Conservation (phyloP, 2,329 filamentous ascomycete species). For the Uncinocarpus reesii region DNA sequence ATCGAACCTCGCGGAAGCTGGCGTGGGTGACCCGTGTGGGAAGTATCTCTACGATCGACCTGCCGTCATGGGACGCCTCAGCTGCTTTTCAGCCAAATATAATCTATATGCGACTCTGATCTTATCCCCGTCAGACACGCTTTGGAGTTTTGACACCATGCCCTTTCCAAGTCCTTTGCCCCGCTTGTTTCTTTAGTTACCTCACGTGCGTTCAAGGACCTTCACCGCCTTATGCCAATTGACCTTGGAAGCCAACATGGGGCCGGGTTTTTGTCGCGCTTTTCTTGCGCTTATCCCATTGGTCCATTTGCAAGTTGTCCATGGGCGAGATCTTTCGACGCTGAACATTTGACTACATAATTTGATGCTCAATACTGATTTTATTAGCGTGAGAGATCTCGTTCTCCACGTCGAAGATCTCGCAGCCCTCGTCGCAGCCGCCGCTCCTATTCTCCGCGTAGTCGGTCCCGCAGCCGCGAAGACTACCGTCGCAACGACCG, state of each 20-base stretch:
- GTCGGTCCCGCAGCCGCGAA: slow-evolving; percentile 68
- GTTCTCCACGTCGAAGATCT: slow-evolving; percentile 58
- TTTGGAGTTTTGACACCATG: slow-evolving; percentile 9
- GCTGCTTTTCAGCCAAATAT: background rate
- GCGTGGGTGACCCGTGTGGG: background rate
- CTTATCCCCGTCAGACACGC: background rate
- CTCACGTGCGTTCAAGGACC: slow-evolving; percentile 10
- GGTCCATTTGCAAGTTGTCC: background rate
- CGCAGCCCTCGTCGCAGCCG: slow-evolving; percentile 69
- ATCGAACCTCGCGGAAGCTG: background rate
- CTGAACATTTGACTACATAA: slow-evolving; percentile 10
- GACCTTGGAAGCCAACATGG: slow-evolving; percentile 4
- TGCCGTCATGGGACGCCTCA: background rate
- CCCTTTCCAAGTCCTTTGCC: slow-evolving; percentile 13
- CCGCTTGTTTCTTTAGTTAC: slow-evolving; percentile 5
- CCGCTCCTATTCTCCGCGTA: slow-evolving; percentile 68
- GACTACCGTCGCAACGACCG: slow-evolving; percentile 64
- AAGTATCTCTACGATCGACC: background rate
- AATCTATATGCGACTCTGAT: background rate
- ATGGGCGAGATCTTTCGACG: background rate
- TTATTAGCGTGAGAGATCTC: slow-evolving; percentile 64
- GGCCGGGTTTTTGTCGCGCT: background rate
- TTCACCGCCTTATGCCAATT: slow-evolving; percentile 10
- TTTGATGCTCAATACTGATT: slow-evolving; percentile 29
- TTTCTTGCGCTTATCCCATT: background rate